Conservation (phyloP, 345 rosid genomes). For the Mangifera indica region DNA sequence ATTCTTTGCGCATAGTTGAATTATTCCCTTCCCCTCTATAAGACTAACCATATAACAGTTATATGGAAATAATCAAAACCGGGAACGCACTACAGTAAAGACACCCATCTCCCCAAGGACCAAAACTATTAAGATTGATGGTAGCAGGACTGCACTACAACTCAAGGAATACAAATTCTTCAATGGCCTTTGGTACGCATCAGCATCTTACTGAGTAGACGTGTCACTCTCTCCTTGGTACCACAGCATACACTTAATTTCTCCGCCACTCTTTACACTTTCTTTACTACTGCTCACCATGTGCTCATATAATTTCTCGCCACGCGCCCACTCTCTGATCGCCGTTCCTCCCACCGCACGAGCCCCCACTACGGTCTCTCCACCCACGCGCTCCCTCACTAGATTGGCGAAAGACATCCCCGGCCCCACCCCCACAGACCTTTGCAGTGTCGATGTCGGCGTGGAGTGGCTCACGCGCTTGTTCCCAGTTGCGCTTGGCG, state of each 20-base stretch:
- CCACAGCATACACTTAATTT: constrained; percentile 77
- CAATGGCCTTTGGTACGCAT: constrained; percentile 61
- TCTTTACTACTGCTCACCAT: constrained; percentile 69
- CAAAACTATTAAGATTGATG: not conserved
- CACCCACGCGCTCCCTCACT: constrained; percentile 30
- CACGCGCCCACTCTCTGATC: constrained; percentile 80
- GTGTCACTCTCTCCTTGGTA: constrained; percentile 95
- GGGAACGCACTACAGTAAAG: constrained; percentile 10
- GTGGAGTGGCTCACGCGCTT: constrained; percentile 78
- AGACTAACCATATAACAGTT: constrained; percentile 14
- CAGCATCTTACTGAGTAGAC: constrained; percentile 49
- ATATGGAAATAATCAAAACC: not conserved
- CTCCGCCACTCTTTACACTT: constrained; percentile 59
- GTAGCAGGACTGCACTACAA: constrained; percentile 26
- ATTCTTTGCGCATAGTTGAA: not conserved
- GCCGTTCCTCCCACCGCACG: constrained; percentile 92
- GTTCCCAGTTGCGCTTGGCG: constrained; percentile 66
- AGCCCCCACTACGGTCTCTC: constrained; percentile 48
- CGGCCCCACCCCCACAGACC: constrained; percentile 76
- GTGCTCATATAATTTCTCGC: constrained; percentile 55
- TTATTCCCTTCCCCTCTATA: constrained; percentile 22
- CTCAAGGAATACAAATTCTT: constrained; percentile 79
- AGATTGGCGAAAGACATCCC: constrained; percentile 85
- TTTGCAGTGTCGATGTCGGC: constrained; percentile 63
- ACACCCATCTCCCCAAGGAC: constrained; percentile 5